A percentile compares a stretch with the other conserved stretches of the same genome.
Conservation (phyloP, 768 basidiomycete genomes). For the Calocera cornea region DNA sequence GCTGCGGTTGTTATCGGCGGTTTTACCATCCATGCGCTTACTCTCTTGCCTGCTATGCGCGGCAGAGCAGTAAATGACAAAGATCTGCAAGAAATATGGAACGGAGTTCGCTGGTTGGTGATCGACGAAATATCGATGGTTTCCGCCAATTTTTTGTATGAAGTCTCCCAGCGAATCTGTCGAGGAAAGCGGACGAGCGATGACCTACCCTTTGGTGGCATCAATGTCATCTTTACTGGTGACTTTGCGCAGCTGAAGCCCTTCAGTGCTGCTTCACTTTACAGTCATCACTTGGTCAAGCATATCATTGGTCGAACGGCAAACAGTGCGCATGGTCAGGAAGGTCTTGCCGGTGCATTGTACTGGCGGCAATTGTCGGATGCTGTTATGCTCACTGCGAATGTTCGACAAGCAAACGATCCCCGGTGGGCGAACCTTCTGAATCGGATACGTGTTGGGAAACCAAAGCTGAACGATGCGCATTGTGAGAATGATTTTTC, state of each 20-base stretch:
- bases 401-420: no score
- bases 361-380: background rate
- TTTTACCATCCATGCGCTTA: background rate
- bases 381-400: no score
- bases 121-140: background rate
- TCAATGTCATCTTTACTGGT: background rate
- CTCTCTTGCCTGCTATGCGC: background rate
- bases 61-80: background rate
- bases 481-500: background rate
- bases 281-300: background rate
- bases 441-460: no score
- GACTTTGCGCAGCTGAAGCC: background rate
- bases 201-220: background rate
- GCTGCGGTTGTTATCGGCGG: background rate
- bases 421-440: no score
- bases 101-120: background rate
- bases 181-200: background rate
- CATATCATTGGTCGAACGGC: background rate
- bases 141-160: background rate
- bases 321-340: background rate
- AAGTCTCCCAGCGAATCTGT: background rate
- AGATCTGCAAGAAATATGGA: background rate
- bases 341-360: background rate
- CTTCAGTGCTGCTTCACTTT: background rate
- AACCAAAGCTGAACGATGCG: no score